Percentiles rank a stretch among this genome's conserved stretches.
phyloP scores from a whole-genome alignment of 192 early-diverging fungal genomes.

The Coemansia sp. region DNA sequence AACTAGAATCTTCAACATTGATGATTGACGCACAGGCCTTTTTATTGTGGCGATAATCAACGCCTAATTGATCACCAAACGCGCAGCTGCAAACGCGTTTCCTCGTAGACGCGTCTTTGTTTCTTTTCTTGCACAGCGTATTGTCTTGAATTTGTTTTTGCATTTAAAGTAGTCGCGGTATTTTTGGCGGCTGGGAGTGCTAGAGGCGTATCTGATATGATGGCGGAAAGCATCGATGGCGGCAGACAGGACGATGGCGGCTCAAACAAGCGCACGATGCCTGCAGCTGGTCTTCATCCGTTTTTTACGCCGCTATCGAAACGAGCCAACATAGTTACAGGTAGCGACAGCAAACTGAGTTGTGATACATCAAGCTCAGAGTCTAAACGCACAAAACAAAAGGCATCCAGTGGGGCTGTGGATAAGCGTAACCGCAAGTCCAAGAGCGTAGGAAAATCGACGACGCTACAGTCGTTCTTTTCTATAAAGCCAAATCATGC shows the following conservation, averaged over 20 bases:
- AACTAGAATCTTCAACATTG: neutral
- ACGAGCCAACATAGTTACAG: slow-evolving; percentile 10
- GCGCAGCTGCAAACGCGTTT: neutral
- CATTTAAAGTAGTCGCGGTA: neutral
- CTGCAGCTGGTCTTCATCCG: slow-evolving; percentile 15
- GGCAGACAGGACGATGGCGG: neutral
- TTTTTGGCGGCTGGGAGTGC: neutral
- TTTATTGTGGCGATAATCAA: neutral
- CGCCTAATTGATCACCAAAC: neutral
- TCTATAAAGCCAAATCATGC: slow-evolving; percentile 5
- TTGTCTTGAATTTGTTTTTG: neutral
- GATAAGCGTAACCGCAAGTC: slow-evolving; percentile 27
- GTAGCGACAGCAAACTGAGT: neutral
- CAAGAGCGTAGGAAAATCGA: slow-evolving; percentile 1
- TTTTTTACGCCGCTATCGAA: slow-evolving; percentile 41
- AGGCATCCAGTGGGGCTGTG: neutral
- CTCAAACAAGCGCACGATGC: neutral
- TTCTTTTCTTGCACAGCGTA: neutral
- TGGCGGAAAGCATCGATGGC: neutral
- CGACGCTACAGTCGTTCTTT: slow-evolving; percentile 48
- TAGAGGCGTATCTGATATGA: neutral
- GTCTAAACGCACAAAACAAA: slow-evolving; percentile 38
- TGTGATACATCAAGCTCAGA: neutral
- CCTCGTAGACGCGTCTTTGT: neutral
- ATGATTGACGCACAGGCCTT: neutral